phyloP scores from a whole-genome alignment of 495 filamentous ascomycete genomes.

The Mycothermus thermophilus region DNA sequence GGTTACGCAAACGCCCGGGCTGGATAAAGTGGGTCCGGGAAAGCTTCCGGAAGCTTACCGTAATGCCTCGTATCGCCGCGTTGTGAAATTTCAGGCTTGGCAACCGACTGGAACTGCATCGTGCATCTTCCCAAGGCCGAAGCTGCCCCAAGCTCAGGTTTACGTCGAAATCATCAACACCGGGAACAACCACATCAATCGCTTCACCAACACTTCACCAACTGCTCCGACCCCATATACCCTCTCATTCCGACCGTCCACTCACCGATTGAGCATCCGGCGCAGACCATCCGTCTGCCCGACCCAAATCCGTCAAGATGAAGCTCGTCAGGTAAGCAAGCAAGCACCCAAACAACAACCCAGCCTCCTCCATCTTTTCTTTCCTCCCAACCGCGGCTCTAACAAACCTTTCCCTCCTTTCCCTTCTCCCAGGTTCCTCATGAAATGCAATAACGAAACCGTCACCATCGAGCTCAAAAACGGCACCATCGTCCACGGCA shows the following conservation, averaged over 20 bases:
- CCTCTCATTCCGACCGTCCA: background rate
- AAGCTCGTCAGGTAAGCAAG: conserved; percentile 89
- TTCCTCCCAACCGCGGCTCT: conserved; percentile 3
- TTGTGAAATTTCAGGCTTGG: conserved; percentile 4
- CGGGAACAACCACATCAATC: too few relatives aligned
- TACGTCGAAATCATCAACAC: too few relatives aligned
- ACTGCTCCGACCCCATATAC: background rate
- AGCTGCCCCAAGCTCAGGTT: too few relatives aligned
- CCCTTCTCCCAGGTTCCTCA: conserved; percentile 58
- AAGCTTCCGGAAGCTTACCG: too few relatives aligned
- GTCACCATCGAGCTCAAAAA: conserved; percentile 97
- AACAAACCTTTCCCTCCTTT: background rate
- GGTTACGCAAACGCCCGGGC: too few relatives aligned
- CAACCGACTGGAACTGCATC: background rate
- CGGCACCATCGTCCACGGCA: conserved; percentile 91
- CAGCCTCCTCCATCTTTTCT: conserved; percentile 13
- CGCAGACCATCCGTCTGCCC: conserved; percentile 1
- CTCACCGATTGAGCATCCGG: conserved; percentile 2
- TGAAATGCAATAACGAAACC: conserved; percentile 97
- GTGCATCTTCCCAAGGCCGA: background rate
- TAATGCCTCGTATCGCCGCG: background rate
- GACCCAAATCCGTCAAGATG: conserved; percentile 50
- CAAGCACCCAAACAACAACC: background rate
- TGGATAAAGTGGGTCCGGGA: too few relatives aligned
- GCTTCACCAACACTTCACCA: background rate